Percentiles rank a stretch among this genome's conserved stretches.
Evolutionary conservation across 139 green algal genomes (phyloP).

Genomic region (Tetradesmus obliquus): DNA sequence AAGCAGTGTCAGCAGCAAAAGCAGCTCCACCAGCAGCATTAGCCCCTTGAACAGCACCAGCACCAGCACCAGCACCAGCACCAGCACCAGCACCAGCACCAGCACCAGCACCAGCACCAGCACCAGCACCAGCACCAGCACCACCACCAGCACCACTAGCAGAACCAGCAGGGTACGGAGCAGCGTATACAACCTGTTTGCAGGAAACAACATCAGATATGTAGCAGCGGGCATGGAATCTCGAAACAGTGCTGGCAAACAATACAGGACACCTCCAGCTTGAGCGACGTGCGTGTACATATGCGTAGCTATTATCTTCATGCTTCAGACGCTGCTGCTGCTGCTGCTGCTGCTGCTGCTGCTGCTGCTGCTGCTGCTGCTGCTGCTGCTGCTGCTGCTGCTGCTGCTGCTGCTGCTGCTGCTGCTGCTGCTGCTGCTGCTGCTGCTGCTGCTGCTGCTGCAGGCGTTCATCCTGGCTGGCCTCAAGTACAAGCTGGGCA

Average conservation of each 20-base stretch:
- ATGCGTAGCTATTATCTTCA: too few relatives aligned
- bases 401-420: neutral
- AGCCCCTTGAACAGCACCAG: neutral
- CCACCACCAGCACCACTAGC: neutral
- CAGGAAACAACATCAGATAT: neutral
- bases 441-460: neutral
- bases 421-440: neutral
- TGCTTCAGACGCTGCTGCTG: too few relatives aligned
- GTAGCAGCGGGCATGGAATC: too few relatives aligned
- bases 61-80: neutral
- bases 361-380: neutral
- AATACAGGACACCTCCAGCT: too few relatives aligned
- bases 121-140: neutral
- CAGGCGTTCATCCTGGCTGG: constrained; percentile 31
- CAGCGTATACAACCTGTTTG: neutral
- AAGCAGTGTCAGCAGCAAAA: neutral
- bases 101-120: neutral
- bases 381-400: neutral
- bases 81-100: neutral
- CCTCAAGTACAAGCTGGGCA: constrained; percentile 31
- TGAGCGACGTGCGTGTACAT: too few relatives aligned
- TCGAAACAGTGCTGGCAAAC: too few relatives aligned
- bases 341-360: too few relatives aligned
- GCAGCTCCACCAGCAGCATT: neutral
- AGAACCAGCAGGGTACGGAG: neutral